Base-by-base conservation (phyloP, 2,329 filamentous ascomycete species). In the Hypoxylon sp. region DNA sequence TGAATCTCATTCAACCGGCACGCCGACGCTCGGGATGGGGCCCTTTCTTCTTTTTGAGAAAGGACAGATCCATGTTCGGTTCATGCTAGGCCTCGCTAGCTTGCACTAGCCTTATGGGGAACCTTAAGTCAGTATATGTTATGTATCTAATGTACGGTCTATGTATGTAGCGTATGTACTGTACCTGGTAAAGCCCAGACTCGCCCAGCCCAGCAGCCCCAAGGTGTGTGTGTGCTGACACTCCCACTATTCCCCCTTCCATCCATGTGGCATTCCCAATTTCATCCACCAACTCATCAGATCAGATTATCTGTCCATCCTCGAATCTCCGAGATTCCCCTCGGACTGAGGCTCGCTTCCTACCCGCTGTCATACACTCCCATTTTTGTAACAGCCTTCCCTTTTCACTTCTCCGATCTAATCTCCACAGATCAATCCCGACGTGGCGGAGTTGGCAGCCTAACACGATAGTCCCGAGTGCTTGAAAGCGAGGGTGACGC, bases 241-340 rank as follows among this genome's bases (percentile, higher is more conserved):
- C n/a, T 26, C 29, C 29, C 29, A 31, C 59, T 37, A 33, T 13
- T 51, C 33, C 35, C 61, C 61, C 39, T 59, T 52, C 63, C 58
- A 67, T 52, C 63, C 58, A 67, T 67, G 64, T 67, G 64, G 64
- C 59, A 67, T 59, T 53, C 26, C 47, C 26, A 55, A 56, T 61
- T 48, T 26, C 60, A 59, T 60, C 61, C 65, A 65, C 39, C 52
- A 53, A 39, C 47, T 56, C 65, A 54, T 71, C 37, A 59, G 60
- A 65, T 70, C 67, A 64, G 53, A 62, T 67, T 60, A 64, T 70
- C 61, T 65, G 14, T 19, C 24, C 29, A 31, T 31, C 39, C 65
- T 71, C 69, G 69, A 71, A 71, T 71, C 69, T 71, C 69, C 69
- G 69, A 71, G 69, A 61, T 51, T 65, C 57, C 63, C 55, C 67